phyloP scores from a whole-genome alignment of 805 yeast species.

The Saccharomycopsis fermentans region DNA sequence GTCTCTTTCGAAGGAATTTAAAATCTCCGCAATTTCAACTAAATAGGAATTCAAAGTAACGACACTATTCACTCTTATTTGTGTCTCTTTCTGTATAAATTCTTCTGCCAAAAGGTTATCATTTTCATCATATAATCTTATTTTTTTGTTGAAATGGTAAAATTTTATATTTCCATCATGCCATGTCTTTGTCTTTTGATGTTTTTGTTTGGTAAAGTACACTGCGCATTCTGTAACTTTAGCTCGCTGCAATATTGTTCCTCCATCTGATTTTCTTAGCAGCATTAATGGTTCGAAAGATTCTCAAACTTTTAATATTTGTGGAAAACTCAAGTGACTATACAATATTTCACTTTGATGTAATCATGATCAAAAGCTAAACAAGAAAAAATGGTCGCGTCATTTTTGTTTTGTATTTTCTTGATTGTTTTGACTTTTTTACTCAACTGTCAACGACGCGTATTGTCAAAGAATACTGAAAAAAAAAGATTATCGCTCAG shows the following conservation, averaged over 20 bases:
- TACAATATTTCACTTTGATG: neutral
- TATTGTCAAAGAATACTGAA: neutral
- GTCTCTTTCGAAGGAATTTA: slow-evolving; percentile 31
- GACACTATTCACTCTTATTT: slow-evolving; percentile 22
- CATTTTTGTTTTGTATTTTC: neutral
- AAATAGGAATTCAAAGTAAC: slow-evolving; percentile 21
- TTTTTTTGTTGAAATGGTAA: slow-evolving; percentile 39
- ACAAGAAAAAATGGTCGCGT: neutral
- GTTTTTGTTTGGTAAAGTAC: slow-evolving; percentile 35
- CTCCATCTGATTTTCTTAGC: neutral
- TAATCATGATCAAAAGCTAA: neutral
- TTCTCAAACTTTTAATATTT: too few species aligned
- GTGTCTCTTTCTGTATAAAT: slow-evolving; percentile 23
- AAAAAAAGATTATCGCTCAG: neutral
- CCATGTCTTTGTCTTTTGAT: slow-evolving; percentile 42
- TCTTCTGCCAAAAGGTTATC: slow-evolving; percentile 27
- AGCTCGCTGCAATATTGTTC: slow-evolving; percentile 25
- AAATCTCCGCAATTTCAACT: slow-evolving; percentile 25
- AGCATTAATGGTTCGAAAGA: neutral
- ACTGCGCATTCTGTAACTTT: slow-evolving; percentile 37
- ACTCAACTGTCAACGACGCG: neutral
- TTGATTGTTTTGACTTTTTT: neutral
- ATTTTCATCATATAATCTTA: slow-evolving; percentile 31
- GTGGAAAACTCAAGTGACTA: too few species aligned
- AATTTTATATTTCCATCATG: slow-evolving; percentile 38